Conservation (phyloP, 164 flowering plant species). For the Tetrastigma voinierianum region DNA sequence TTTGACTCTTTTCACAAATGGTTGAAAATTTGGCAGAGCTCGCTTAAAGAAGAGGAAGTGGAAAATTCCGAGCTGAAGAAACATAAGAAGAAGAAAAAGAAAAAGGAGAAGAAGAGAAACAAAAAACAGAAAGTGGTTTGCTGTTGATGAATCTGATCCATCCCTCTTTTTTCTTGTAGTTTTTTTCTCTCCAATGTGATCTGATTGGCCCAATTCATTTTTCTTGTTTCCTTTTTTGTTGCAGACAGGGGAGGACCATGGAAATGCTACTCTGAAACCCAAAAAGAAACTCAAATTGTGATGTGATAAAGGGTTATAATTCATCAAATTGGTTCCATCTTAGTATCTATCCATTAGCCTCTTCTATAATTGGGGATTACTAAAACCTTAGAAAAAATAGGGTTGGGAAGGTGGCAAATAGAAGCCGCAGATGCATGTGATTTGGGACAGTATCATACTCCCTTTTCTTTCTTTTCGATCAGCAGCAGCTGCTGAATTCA, state of each 20-base stretch:
- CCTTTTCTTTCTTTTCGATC: too few species aligned
- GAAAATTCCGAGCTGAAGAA: conserved; percentile 19
- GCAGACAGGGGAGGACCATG: conserved; percentile 25
- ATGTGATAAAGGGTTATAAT: background rate
- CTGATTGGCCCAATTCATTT: background rate
- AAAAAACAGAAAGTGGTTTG: conserved; percentile 40
- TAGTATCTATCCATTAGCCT: background rate
- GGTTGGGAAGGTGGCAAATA: too few species aligned
- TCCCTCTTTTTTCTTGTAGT: background rate
- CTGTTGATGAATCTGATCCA: background rate
- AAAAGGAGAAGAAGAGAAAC: conserved; percentile 29
- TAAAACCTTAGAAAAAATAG: too few species aligned
- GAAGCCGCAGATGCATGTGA: too few species aligned
- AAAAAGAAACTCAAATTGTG: conserved; percentile 34
- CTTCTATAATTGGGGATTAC: background rate
- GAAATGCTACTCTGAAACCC: conserved; percentile 11
- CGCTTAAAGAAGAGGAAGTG: conserved; percentile 14
- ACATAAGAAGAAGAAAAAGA: conserved; percentile 17
- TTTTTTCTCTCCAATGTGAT: background rate
- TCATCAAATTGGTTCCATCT: too few species aligned
- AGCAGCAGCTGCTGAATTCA: too few species aligned
- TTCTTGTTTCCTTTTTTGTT: background rate
- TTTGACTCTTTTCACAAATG: background rate
- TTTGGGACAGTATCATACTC: too few species aligned
- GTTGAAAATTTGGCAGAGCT: conserved; percentile 20